phyloP scores from a whole-genome alignment of 805 yeast genomes.

The Tetrapisispora fleetii region DNA sequence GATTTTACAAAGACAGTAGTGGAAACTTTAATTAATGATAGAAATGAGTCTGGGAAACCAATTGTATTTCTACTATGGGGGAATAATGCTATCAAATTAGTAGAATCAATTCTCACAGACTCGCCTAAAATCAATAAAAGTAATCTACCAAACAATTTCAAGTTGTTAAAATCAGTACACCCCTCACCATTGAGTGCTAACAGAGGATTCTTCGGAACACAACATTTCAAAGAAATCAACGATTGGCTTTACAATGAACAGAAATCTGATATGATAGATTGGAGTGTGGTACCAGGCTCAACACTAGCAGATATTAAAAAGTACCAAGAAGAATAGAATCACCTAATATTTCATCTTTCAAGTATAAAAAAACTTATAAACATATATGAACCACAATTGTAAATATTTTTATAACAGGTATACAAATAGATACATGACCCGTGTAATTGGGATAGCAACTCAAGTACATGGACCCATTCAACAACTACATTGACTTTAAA shows the following conservation, averaged over 20 bases:
- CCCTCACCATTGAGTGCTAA: slow-evolving; percentile 93
- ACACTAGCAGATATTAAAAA: slow-evolving; percentile 15
- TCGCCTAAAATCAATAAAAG: slow-evolving; percentile 11
- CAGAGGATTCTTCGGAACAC: slow-evolving; percentile 66
- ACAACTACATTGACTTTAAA: too few relatives aligned
- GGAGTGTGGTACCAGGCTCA: slow-evolving; percentile 40
- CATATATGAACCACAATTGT: too few relatives aligned
- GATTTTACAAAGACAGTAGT: slow-evolving; percentile 70
- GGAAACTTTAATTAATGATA: slow-evolving; percentile 39
- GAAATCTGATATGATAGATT: slow-evolving; percentile 44
- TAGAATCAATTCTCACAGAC: slow-evolving; percentile 31
- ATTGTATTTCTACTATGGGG: slow-evolving; percentile 80
- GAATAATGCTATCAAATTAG: slow-evolving; percentile 55
- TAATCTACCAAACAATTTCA: slow-evolving; percentile 25
- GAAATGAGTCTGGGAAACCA: slow-evolving; percentile 38
- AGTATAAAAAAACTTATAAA: too few relatives aligned
- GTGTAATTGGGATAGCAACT: too few relatives aligned
- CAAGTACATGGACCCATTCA: too few relatives aligned
- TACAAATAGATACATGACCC: too few relatives aligned
- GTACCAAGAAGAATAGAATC: neutral
- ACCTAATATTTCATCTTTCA: neutral
- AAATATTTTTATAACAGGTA: too few relatives aligned
- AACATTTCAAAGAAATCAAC: slow-evolving; percentile 67
- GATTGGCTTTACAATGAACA: slow-evolving; percentile 50
- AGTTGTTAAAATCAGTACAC: slow-evolving; percentile 68